These are phyloP conservation scores for Trichoderma asperelloides DNA, from an alignment of 495 filamentous ascomycete genomes.

Conservation along the genomic window DNA sequence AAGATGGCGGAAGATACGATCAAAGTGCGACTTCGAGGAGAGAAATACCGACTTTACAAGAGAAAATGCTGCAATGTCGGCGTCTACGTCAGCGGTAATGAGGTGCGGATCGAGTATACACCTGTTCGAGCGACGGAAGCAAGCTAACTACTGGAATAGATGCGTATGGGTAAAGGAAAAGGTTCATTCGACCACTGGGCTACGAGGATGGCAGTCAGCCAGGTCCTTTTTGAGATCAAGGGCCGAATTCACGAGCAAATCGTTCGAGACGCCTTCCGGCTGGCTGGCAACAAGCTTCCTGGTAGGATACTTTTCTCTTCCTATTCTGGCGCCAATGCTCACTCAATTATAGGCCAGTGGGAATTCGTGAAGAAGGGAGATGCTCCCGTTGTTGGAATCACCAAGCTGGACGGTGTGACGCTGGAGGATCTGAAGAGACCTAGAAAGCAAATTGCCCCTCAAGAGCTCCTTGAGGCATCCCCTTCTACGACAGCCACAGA, in stretches of 20 bases:
- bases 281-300: slow-evolving; percentile 92
- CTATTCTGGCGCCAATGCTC: neutral
- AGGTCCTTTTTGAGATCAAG: slow-evolving; percentile 85
- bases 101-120: slow-evolving; percentile 39
- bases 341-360: slow-evolving; percentile 58
- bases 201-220: slow-evolving; percentile 72
- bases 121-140: neutral
- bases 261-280: slow-evolving; percentile 82
- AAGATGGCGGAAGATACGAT: slow-evolving; percentile 90
- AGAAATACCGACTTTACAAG: slow-evolving; percentile 88
- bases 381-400: slow-evolving; percentile 80
- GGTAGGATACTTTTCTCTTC: slow-evolving; percentile 45
- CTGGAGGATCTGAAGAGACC: slow-evolving; percentile 70
- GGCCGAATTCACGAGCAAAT: slow-evolving; percentile 91
- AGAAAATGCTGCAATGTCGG: slow-evolving; percentile 84
- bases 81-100: slow-evolving; percentile 91
- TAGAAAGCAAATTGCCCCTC: slow-evolving; percentile 52
- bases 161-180: slow-evolving; percentile 98
- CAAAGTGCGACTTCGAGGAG: slow-evolving; percentile 74
- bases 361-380: slow-evolving; percentile 95
- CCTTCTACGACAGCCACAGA: slow-evolving; percentile 11
- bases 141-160: slow-evolving; percentile 24
- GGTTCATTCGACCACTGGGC: slow-evolving; percentile 97
- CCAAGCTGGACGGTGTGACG: slow-evolving; percentile 82
- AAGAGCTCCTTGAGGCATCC: slow-evolving; percentile 12